These are phyloP conservation scores for Diophrys sp. DNA, from an alignment of 73 alveolate genomes.

Conservation along the genomic window DNA sequence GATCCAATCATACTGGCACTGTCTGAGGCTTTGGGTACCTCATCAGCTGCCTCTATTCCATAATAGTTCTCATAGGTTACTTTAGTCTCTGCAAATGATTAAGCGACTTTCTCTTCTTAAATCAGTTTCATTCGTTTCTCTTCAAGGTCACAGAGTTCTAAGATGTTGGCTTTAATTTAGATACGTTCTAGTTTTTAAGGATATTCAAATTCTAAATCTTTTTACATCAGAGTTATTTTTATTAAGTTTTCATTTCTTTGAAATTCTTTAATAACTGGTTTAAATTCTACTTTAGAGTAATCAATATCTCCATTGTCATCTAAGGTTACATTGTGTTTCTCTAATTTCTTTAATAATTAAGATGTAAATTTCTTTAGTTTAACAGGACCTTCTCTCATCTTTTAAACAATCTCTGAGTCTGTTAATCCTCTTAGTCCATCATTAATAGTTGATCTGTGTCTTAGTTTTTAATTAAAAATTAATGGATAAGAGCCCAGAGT, in stretches of 20 bases:
- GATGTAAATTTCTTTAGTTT: conserved; percentile 29
- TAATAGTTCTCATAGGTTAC: conserved; percentile 54
- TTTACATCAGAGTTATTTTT: conserved; percentile 40
- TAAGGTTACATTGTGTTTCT: conserved; percentile 34
- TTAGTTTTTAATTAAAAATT: too few relatives aligned
- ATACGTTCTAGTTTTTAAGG: conserved; percentile 53
- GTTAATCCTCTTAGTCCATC: conserved; percentile 51
- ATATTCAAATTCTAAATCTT: conserved; percentile 46
- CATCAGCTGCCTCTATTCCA: conserved; percentile 13
- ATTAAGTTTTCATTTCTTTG: conserved; percentile 42
- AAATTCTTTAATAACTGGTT: conserved; percentile 2
- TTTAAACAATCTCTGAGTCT: conserved; percentile 25
- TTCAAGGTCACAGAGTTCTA: conserved; percentile 37
- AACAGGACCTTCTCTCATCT: conserved; percentile 51
- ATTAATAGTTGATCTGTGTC: conserved; percentile 47
- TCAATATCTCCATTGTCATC: conserved; percentile 43
- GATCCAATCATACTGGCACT: background rate
- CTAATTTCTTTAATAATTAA: conserved; percentile 17
- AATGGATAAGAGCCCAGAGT: too few relatives aligned
- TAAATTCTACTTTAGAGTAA: conserved; percentile 12
- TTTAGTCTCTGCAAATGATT: conserved; percentile 12
- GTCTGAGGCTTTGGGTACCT: conserved; percentile 5
- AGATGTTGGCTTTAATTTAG: conserved; percentile 37
- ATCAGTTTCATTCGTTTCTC: conserved; percentile 23
- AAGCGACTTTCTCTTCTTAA: conserved; percentile 16